Evolutionary conservation across 441 rosid genomes (phyloP), one percentile per base, ranked within the genome.

Genomic region (Melianthus villosus): DNA sequence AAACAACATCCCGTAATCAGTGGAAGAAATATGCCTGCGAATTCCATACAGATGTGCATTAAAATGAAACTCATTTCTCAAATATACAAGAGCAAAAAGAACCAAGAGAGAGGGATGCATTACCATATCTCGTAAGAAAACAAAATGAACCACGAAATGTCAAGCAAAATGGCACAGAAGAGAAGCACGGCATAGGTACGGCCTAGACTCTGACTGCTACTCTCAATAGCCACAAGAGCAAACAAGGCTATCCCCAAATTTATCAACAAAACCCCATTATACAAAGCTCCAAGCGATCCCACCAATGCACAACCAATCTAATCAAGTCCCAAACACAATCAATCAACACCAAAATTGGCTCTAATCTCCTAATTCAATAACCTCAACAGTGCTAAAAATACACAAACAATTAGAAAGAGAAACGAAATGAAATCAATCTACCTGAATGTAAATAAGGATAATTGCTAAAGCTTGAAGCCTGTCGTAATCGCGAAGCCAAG

Each of bases 301-400:
- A 89, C 68, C 62, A 89, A 45, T 0, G 92, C 79, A 54, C 96
- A 81, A 0, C 78, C 94, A 56, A 89, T 89, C 98, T 89, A 56
- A 37, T 22, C 12, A 34, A 35, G 2, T 2, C 14, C 16, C 37
- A 14, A 15, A 13, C 14, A 14, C 37, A 16, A 15, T 14, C 9
- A 4, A 16, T 6, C 28, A 25, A 25, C 6, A 31, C 7, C 35
- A 9, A 15, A 31, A 11, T 28, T 9, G 12, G 13, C 14, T 12
- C 14, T n/a, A 30, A 10, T n/a, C 4, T 3, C 4, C 9, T 7
- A 10, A 9, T 30, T n/a, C 3, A 30, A 30, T 6, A 30, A 7
- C 10, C 34, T 16, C 34, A 30, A 3, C 5, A 9, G 34, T 1
- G 14, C 34, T n/a, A n/a, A n/a, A n/a, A n/a, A n/a, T n/a, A n/a